These are phyloP conservation scores for Neospermospora avenae DNA, from an alignment of 2,329 filamentous ascomycete species.

Conservation along the genomic window DNA sequence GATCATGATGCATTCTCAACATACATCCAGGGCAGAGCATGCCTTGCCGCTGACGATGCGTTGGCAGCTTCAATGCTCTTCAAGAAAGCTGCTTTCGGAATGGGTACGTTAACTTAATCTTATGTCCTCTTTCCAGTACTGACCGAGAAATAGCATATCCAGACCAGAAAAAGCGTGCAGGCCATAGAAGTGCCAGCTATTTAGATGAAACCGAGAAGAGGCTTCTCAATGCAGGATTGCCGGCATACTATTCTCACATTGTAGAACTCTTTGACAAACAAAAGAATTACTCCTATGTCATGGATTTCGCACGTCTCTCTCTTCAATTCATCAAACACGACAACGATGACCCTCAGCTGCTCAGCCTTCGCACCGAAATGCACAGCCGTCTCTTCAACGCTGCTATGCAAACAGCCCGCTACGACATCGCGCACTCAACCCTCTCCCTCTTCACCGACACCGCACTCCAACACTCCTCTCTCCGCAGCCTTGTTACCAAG, in stretches of 20 bases:
- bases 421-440: conserved; percentile 77
- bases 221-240: conserved; percentile 66
- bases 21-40: conserved; percentile 82
- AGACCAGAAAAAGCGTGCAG: conserved; percentile 27
- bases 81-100: conserved; percentile 75
- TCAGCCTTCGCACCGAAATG: conserved; percentile 60
- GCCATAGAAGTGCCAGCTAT: conserved; percentile 60
- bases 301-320: conserved; percentile 77
- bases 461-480: conserved; percentile 67
- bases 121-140: conserved; percentile 6
- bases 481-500: conserved; percentile 65
- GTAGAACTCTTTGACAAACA: conserved; percentile 76
- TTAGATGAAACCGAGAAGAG: conserved; percentile 74
- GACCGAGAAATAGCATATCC: conserved; percentile 26
- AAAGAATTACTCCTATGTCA: conserved; percentile 74
- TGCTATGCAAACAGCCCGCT: conserved; percentile 73
- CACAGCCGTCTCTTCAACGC: conserved; percentile 82
- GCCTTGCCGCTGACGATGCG: conserved; percentile 70
- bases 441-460: conserved; percentile 70
- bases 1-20: conserved; percentile 60
- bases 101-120: conserved; percentile 57
- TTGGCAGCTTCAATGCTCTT: conserved; percentile 72
- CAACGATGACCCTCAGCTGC: conserved; percentile 13
- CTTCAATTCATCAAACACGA: conserved; percentile 53
- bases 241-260: conserved; percentile 85